These are phyloP conservation scores for Phytomonas serpens DNA, from an alignment of 208 protist genomes.

Conservation along the genomic window DNA sequence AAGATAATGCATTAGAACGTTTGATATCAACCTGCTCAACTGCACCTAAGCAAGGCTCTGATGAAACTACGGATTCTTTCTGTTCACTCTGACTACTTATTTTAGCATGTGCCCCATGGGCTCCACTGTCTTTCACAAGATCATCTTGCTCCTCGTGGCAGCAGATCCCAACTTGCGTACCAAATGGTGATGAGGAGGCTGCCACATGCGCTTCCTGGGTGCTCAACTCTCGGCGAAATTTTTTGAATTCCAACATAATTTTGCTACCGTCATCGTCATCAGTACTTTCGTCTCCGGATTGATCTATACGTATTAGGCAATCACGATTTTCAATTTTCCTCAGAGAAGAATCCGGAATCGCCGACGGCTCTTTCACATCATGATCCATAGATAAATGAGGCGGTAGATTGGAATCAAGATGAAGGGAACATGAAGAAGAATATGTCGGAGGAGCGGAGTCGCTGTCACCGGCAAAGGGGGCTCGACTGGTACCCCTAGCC, in stretches of 20 bases:
- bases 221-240: conserved; percentile 17
- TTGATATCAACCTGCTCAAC: background rate
- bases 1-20: background rate
- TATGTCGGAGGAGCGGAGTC: background rate
- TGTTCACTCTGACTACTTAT: background rate
- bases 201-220: background rate
- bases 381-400: background rate
- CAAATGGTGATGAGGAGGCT: background rate
- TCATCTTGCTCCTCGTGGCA: background rate
- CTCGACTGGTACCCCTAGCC: background rate
- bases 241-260: conserved; percentile 60
- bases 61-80: background rate
- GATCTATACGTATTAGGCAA: background rate
- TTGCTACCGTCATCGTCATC: conserved; percentile 28
- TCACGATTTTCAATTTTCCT: background rate
- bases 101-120: background rate
- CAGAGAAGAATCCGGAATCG: background rate
- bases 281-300: conserved; percentile 6
- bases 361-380: background rate
- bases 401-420: background rate
- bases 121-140: background rate
- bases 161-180: background rate
- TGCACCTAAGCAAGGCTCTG: background rate
- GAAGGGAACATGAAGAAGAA: background rate
- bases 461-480: background rate